Evolutionary conservation across 352 stramenopile species (phyloP).

Genomic region (Peronospora farinosa): DNA sequence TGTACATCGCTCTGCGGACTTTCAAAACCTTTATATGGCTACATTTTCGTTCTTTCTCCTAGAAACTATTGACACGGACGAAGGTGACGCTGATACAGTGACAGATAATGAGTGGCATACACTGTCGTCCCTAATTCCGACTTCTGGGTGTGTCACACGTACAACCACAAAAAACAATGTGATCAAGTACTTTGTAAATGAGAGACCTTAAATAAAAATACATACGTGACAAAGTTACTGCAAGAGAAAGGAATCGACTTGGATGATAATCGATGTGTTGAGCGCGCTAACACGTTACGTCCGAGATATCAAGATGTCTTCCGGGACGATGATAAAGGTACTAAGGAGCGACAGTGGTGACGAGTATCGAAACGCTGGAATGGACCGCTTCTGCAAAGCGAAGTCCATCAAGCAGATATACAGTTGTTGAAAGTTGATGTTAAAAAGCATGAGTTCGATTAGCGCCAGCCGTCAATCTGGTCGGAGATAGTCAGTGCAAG

Average conservation of each 20-base stretch:
- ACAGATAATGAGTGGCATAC: constrained; percentile 87
- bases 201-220: constrained; percentile 90
- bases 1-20: constrained; percentile 93
- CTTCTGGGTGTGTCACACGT: constrained; percentile 90
- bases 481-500: too few relatives aligned
- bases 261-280: constrained; percentile 99
- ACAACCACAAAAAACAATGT: constrained; percentile 92
- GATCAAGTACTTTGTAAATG: constrained; percentile 96
- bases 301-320: too few relatives aligned
- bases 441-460: too few relatives aligned
- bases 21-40: constrained; percentile 89
- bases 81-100: not conserved
- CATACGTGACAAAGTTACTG: constrained; percentile 91
- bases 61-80: constrained; percentile 89
- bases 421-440: too few relatives aligned
- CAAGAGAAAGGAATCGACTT: constrained; percentile 96
- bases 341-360: too few relatives aligned
- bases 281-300: too few relatives aligned
- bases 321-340: too few relatives aligned
- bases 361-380: too few relatives aligned
- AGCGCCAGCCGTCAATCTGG: too few relatives aligned
- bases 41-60: constrained; percentile 97
- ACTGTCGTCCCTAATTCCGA: constrained; percentile 87
- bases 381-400: too few relatives aligned
- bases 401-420: too few relatives aligned